These are phyloP conservation scores for Suillus tomentosus DNA, from an alignment of 768 basidiomycete species.

Conservation along the genomic window DNA sequence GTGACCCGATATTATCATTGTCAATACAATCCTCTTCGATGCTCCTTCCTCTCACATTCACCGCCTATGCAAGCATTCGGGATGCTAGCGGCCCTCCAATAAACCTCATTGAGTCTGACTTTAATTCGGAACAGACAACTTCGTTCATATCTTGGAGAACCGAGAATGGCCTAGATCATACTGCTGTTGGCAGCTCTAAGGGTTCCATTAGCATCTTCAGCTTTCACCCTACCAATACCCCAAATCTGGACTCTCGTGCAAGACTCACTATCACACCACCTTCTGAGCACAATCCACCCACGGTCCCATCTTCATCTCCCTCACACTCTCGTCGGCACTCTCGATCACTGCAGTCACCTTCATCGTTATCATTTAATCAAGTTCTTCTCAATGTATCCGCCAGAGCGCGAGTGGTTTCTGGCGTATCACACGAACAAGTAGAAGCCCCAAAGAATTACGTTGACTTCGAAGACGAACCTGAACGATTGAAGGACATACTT, in stretches of 20 bases:
- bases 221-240: background rate
- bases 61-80: conserved; percentile 15
- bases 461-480: conserved; percentile 81
- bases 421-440: conserved; percentile 65
- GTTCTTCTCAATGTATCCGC: conserved; percentile 55
- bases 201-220: conserved; percentile 31
- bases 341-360: conserved; percentile 36
- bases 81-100: background rate
- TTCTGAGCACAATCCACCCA: conserved; percentile 13
- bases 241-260: background rate
- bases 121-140: conserved; percentile 10
- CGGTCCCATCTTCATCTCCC: conserved; percentile 21
- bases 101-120: conserved; percentile 26
- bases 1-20: conserved; percentile 2
- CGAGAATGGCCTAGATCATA: background rate
- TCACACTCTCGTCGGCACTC: conserved; percentile 31
- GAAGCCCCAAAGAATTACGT: conserved; percentile 80
- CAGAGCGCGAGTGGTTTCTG: conserved; percentile 69
- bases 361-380: conserved; percentile 36
- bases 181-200: conserved; percentile 20
- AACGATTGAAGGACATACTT: conserved; percentile 72
- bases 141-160: conserved; percentile 6
- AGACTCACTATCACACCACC: conserved; percentile 8
- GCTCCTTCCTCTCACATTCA: conserved; percentile 30
- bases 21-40: conserved; percentile 13